Percentiles rank a stretch among this genome's conserved stretches.
These are phyloP conservation scores for Infundibulicybe gibba DNA, from an alignment of 768 basidiomycete genomes.

Conservation along the genomic window DNA sequence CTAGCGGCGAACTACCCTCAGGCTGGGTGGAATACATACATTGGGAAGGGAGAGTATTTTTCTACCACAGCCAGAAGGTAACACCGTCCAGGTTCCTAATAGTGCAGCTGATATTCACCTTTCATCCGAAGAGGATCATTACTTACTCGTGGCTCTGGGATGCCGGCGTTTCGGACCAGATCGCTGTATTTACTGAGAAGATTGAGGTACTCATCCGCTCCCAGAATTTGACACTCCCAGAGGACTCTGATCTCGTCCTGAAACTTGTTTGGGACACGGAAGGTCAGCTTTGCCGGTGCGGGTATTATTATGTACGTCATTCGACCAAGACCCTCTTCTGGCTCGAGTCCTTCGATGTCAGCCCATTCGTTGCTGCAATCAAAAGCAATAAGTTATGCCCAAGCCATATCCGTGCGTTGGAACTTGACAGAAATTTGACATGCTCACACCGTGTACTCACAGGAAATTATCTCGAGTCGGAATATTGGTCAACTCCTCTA, in stretches of 20 bases:
- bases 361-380: neutral
- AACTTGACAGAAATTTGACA: neutral
- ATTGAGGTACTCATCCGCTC: neutral
- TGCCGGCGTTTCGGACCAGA: neutral
- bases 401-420: neutral
- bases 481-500: constrained; percentile 1
- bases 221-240: neutral
- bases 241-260: constrained; percentile 3
- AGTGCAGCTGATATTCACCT: neutral
- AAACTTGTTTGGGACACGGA: neutral
- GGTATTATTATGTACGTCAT: constrained; percentile 5
- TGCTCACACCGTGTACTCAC: neutral
- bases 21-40: constrained; percentile 1
- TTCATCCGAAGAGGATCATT: constrained; percentile 2
- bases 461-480: constrained; percentile 4
- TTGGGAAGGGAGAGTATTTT: neutral
- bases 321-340: constrained; percentile 1
- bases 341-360: constrained; percentile 2
- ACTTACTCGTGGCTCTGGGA: constrained; percentile 7
- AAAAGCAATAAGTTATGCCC: neutral
- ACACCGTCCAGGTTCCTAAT: neutral
- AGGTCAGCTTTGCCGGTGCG: neutral
- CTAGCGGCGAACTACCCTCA: neutral
- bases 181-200: constrained; percentile 1
- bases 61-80: constrained; percentile 1